Evolutionary conservation across 768 basidiomycete species (phyloP).

Genomic region (Heimioporus sp.): DNA sequence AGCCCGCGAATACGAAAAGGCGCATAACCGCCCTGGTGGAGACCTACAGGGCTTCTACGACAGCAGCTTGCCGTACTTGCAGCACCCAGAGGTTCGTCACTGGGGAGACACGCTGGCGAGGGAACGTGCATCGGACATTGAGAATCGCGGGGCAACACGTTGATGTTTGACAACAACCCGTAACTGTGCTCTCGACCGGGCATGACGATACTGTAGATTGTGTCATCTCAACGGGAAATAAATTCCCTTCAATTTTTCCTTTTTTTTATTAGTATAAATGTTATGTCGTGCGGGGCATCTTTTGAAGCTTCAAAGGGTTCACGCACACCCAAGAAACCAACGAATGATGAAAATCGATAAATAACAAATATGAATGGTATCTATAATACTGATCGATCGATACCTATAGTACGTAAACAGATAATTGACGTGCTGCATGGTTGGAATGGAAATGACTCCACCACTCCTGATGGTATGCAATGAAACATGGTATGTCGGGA

Average conservation of each 20-base stretch:
- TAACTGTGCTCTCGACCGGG: neutral
- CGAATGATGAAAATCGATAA: too few species aligned
- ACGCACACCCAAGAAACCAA: too few species aligned
- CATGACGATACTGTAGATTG: neutral
- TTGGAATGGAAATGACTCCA: too few species aligned
- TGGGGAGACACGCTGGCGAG: conserved; percentile 56
- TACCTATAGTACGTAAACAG: too few species aligned
- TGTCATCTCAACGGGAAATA: too few species aligned
- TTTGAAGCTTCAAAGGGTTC: too few species aligned
- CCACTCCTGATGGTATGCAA: too few species aligned
- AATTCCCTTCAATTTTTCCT: too few species aligned
- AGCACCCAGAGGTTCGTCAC: conserved; percentile 65
- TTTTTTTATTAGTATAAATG: neutral
- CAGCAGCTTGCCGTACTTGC: conserved; percentile 68
- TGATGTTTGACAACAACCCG: neutral
- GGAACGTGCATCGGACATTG: conserved; percentile 5
- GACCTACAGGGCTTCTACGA: conserved; percentile 79
- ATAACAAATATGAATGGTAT: too few species aligned
- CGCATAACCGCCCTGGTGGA: conserved; percentile 37
- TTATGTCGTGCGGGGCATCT: neutral
- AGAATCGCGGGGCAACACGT: neutral
- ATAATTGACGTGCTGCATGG: too few species aligned
- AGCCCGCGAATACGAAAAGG: conserved; percentile 76
- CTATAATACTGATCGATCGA: too few species aligned
- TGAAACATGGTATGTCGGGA: too few species aligned